Base-by-base conservation (phyloP, 2,329 filamentous ascomycete genomes). In the Colletotrichum shisoi region DNA sequence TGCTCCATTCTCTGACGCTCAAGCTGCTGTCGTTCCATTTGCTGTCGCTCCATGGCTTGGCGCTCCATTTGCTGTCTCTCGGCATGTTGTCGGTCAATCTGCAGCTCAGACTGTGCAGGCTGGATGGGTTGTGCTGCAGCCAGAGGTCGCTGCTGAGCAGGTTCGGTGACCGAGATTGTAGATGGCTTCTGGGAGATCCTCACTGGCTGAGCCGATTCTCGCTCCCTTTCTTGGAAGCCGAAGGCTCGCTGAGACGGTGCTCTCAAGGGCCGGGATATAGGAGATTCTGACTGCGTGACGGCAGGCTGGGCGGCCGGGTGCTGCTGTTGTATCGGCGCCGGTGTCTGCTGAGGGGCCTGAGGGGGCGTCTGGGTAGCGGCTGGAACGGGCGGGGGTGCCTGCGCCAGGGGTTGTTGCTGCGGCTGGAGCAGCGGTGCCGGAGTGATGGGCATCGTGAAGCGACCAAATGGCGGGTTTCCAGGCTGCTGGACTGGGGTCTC, bases 401-500 rank as follows among this genome's bases (percentile, higher is more conserved):
- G 70, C 27, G 51, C 63, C 48, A 65, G 70, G n/a, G 57, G 70
- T 48, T 68, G 71, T 27, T 67, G 63, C 49, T 48, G 49, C 60
- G 74, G 72, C 52, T 74, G 76, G 17, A 72, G 62, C 31, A 71
- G 72, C 51, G 76, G 76, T 49, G 77, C 81, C 58, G 83, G 80
- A 31, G 81, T 81, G 59, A 84, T 83, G 8, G 82, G 81, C 11
- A 83, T 77, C 13, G 79, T 79, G 69, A 83, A 84, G 44, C 76
- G 76, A 27, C 79, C 73, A 61, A 80, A 81, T 8, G 78, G 73
- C 67, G 79, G 82, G 42, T 76, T 71, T 59, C 72, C 78, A 69
- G 72, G 71, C 67, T 73, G 72, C 56, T 76, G 77, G 13, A 67
- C 70, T 12, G 71, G 54, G 37, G 77, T 73, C 60, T 87, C 84